Evolutionary conservation across 148 eudicot species (phyloP), one percentile per base, ranked within the genome.

Genomic region (Camellia sinensis): DNA sequence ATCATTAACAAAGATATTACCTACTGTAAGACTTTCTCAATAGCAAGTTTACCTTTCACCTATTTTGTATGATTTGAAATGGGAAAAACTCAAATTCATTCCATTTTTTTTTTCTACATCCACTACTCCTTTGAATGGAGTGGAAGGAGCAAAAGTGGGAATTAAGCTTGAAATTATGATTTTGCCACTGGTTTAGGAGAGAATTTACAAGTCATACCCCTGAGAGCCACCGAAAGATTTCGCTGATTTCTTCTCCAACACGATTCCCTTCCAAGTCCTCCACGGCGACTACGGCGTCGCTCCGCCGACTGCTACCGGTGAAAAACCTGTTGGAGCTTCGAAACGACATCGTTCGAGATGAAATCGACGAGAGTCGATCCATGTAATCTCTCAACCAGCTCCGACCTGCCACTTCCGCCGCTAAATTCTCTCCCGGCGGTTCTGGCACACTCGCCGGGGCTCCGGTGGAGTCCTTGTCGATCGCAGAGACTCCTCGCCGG

Each of bases 141-240:
- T 71, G 71, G 66, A 61, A 22, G 9, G 21, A 76, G 79, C 56
- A 73, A 56, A 72, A 72, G 1, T 9, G 6, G 15, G 76, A 74
- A 45, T 2, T 60, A 41, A 43, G 17, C 43, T 5, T 7, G 57
- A 54, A 2, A 54, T 7, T 54, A 54, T 54, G 2, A 4, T 21
- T 0, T 14, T 0, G 62, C 62, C 62, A 14, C 62, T 6, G 62
- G 0, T 2, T 13, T 14, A 71, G 74, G 53, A 4, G 4, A 7
- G 57, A 71, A 19, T 48, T 71, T 71, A 71, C 74, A 48, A 59
- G 6, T 83, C 65, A 94, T 21, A 91, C 90, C 75, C 94, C 94
- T 0, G 98, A 92, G 13, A 94, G 65, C 98, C 98, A 94, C 76
- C 93, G 87, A 59, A 94, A 94, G 74, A 92, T 65, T 76, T 95